Conservation (phyloP, 768 basidiomycete genomes). For the Lactifluus piperatus region DNA sequence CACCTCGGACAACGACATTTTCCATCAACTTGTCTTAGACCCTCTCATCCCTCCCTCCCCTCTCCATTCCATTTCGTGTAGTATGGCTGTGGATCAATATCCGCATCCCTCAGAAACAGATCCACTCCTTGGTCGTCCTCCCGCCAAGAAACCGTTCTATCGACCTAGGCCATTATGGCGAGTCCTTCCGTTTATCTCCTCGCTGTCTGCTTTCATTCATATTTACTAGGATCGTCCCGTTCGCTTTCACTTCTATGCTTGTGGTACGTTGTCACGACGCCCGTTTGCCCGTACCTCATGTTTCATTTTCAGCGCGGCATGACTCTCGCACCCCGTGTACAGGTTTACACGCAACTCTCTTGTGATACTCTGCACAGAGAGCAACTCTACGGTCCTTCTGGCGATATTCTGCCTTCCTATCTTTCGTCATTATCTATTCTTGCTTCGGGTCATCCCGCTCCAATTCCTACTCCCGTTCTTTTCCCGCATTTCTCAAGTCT, state of each 20-base stretch:
- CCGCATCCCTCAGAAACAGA: constrained; percentile 12
- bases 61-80: not conserved
- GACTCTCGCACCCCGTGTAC: constrained; percentile 69
- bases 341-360: constrained; percentile 71
- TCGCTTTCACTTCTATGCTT: constrained; percentile 55
- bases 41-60: not conserved
- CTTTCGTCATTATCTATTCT: not conserved
- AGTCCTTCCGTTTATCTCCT: not conserved
- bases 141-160: constrained; percentile 38
- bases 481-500: constrained; percentile 14
- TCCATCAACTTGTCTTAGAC: not conserved
- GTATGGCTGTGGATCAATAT: not conserved
- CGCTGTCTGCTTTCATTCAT: not conserved
- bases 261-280: constrained; percentile 39
- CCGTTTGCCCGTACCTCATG: not conserved
- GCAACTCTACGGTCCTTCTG: constrained; percentile 32
- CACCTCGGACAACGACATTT: not conserved
- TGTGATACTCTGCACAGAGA: constrained; percentile 46
- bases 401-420: not conserved
- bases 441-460: not conserved
- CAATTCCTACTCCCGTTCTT: not conserved
- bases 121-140: constrained; percentile 17
- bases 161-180: constrained; percentile 43
- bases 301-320: constrained; percentile 53
- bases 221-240: constrained; percentile 55